Conservation (phyloP, 2,329 filamentous ascomycete genomes). For the Aspergillus sergii region DNA sequence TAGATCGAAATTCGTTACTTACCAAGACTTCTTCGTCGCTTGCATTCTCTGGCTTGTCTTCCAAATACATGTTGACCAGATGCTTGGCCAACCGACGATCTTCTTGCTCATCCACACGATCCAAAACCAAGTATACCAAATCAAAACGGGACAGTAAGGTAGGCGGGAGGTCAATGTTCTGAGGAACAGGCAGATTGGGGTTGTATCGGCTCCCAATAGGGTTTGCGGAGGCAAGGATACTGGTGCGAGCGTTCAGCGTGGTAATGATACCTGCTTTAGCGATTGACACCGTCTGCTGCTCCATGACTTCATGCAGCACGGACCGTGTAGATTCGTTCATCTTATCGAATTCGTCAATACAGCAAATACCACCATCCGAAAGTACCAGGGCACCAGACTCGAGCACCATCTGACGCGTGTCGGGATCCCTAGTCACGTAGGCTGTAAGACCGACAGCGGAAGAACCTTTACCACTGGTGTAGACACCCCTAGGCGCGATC, state of each 20-base stretch:
- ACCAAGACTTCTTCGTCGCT: constrained; percentile 77
- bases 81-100: constrained; percentile 90
- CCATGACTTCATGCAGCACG: constrained; percentile 79
- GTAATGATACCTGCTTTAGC: constrained; percentile 79
- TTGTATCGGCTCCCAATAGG: constrained; percentile 98
- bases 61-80: constrained; percentile 92
- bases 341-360: constrained; percentile 80
- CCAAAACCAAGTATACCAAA: constrained; percentile 92
- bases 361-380: constrained; percentile 75
- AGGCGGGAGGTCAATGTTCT: constrained; percentile 96
- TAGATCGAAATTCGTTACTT: constrained; percentile 42
- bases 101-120: constrained; percentile 85
- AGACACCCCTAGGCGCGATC: constrained; percentile 86
- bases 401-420: constrained; percentile 72
- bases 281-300: constrained; percentile 77
- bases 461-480: constrained; percentile 75
- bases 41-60: constrained; percentile 87
- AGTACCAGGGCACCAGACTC: constrained; percentile 74
- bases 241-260: constrained; percentile 91
- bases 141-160: constrained; percentile 96
- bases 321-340: constrained; percentile 76
- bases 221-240: constrained; percentile 94
- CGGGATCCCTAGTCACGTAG: constrained; percentile 75
- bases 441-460: constrained; percentile 76
- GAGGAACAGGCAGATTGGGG: constrained; percentile 88